Base-by-base conservation (phyloP, 805 yeast species). In the Saccharomycopsis selenospora region DNA sequence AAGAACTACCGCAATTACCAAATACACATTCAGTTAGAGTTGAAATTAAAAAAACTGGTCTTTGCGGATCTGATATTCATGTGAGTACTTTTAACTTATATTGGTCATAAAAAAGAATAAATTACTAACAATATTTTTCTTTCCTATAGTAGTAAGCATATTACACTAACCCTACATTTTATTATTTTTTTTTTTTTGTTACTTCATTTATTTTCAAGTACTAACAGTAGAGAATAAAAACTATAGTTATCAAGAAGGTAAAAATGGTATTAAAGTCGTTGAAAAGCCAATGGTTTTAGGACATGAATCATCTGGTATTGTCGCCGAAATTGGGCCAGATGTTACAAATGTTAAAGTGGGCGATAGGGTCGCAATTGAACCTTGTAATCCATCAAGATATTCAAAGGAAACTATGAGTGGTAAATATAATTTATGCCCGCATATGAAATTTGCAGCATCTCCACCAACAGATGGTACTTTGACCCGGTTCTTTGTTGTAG, bases 391-490 rank as follows among this genome's bases (percentile, higher is more conserved):
- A 6, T 79, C 88, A 45, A 72, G 95, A 63, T 75, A 72, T 62
- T 76, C 85, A 29, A 77, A 81, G 48, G 91, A 77, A 60, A 84
- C 83, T 68, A 83, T 84, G 66, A 66, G 78, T 23, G 96, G 96
- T 27, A 69, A 75, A 45, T 88, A 88, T 70, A 86, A 88, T 63
- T 68, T 87, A 59, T 85, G 95, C 61, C 95, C 95, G 6, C 78
- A 80, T 54, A 85, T 88, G 95, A 75, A 71, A 14, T 88, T 88
- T 69, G 95, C 95, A 23, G 95, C 95, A 28, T 85, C 95, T 13
- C 95, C 95, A 7, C 90, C 89, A 46, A 71, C 76, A 50, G 89
- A 85, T 59, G 95, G 91, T 45, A 88, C 96, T 10, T 69, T 88
- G 57, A 75, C 82, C 58, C 79, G 81, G 60, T 85, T 80, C 69